Percentiles rank a stretch among this genome's conserved stretches.
Evolutionary conservation across 371 early-diverging fungal genomes (phyloP).

Genomic region (Zopfochytrium polystomum): DNA sequence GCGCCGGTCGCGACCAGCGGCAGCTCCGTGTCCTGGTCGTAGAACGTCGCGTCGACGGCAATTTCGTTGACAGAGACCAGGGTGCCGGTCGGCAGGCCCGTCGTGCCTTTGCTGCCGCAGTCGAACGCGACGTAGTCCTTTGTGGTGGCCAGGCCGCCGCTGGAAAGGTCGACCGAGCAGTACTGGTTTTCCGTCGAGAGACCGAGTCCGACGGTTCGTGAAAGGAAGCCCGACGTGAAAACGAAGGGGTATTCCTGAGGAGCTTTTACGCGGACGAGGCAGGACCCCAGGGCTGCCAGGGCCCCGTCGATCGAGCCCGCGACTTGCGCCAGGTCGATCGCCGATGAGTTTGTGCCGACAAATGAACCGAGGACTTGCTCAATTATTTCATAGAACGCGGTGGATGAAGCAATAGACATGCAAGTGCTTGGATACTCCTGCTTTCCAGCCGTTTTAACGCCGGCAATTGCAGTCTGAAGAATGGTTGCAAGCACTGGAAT

Average conservation of each 20-base stretch:
- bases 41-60: neutral
- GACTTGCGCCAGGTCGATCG: neutral
- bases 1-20: neutral
- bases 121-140: constrained; percentile 8
- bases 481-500: neutral
- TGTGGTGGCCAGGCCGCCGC: constrained; percentile 6
- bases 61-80: neutral
- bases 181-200: constrained; percentile 2
- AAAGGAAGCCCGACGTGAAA: constrained; percentile 12
- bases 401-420: constrained; percentile 1
- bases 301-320: constrained; percentile 4
- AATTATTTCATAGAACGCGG: constrained; percentile 2
- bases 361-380: constrained; percentile 19
- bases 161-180: constrained; percentile 15
- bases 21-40: constrained; percentile 5
- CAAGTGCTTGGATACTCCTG: constrained; percentile 9
- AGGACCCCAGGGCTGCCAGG: constrained; percentile 4
- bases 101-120: constrained; percentile 10
- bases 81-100: constrained; percentile 4
- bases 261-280: constrained; percentile 19
- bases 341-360: neutral
- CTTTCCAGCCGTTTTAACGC: constrained; percentile 5
- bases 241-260: constrained; percentile 17
- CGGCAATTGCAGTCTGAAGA: neutral
- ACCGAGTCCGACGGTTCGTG: constrained; percentile 13